These are phyloP conservation scores for Apiospora koreana DNA, from an alignment of 2,329 filamentous ascomycete genomes.

Conservation along the genomic window DNA sequence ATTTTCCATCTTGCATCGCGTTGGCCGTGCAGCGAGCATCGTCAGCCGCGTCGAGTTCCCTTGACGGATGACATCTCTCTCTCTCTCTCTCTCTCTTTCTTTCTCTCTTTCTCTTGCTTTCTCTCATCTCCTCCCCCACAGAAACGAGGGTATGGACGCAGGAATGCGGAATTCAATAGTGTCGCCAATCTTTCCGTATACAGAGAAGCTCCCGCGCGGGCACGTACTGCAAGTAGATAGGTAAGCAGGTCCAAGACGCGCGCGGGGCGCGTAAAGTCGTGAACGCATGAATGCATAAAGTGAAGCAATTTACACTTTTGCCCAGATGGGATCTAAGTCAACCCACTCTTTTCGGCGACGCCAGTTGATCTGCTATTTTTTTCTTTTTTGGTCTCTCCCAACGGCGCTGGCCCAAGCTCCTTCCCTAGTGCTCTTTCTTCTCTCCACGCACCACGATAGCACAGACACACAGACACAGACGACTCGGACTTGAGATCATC, in stretches of 20 bases:
- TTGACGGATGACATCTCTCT: not conserved
- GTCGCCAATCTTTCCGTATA: not conserved
- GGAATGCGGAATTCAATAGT: not conserved
- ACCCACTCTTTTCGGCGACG: conserved; percentile 8
- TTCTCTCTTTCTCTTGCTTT: not conserved
- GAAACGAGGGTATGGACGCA: not conserved
- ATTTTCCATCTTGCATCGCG: not conserved
- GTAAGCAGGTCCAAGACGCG: not conserved
- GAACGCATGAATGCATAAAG: conserved; percentile 9
- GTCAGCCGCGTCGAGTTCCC: not conserved
- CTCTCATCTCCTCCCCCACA: not conserved
- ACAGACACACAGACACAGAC: not conserved
- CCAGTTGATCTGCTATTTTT: conserved; percentile 1
- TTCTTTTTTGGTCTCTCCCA: too few relatives aligned
- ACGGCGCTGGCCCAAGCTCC: conserved; percentile 1
- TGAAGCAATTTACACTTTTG: conserved; percentile 11
- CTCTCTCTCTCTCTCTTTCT: not conserved
- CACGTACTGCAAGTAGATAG: not conserved
- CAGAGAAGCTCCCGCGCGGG: not conserved
- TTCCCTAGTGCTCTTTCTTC: not conserved
- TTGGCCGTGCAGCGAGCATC: not conserved
- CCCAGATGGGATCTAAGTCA: conserved; percentile 1
- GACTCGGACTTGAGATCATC: not conserved
- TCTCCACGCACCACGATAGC: not conserved
- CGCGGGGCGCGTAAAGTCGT: not conserved